Evolutionary conservation across 2,329 filamentous ascomycete species (phyloP).

Genomic region (Blastomyces parvus): DNA sequence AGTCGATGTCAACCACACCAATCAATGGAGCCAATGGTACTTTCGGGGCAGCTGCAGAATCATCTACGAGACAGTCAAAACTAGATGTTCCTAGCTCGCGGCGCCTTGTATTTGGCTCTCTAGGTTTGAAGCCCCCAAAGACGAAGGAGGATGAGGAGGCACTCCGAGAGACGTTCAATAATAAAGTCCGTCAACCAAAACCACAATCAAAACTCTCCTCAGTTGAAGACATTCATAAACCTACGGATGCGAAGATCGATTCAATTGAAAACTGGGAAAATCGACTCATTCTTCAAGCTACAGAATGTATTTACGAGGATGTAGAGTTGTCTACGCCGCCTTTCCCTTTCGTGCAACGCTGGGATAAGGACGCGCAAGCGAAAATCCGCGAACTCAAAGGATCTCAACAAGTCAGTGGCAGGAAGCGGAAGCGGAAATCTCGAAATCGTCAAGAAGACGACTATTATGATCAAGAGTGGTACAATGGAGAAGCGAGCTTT

Average conservation of each 20-base stretch:
- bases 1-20: slow-evolving; percentile 5
- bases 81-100: slow-evolving; percentile 54
- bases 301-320: slow-evolving; percentile 70
- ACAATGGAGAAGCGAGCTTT: slow-evolving; percentile 10
- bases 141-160: slow-evolving; percentile 58
- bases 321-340: slow-evolving; percentile 64
- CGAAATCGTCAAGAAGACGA: slow-evolving; percentile 40
- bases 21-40: not conserved
- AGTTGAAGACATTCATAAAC: slow-evolving; percentile 19
- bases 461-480: slow-evolving; percentile 15
- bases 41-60: not conserved
- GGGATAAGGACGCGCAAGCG: slow-evolving; percentile 65
- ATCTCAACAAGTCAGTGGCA: slow-evolving; percentile 19
- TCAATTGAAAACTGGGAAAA: slow-evolving; percentile 60
- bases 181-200: slow-evolving; percentile 39
- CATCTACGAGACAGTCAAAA: slow-evolving; percentile 31
- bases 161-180: slow-evolving; percentile 51
- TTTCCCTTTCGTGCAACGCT: slow-evolving; percentile 82
- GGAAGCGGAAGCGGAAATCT: slow-evolving; percentile 42
- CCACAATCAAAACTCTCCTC: slow-evolving; percentile 21
- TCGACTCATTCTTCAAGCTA: slow-evolving; percentile 64
- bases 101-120: slow-evolving; percentile 60
- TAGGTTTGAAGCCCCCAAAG: slow-evolving; percentile 61
- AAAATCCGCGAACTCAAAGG: slow-evolving; percentile 33
- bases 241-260: slow-evolving; percentile 29